Base-by-base conservation (phyloP, 1,284 basidiomycete genomes). In the Mrakiaceae sp. region DNA sequence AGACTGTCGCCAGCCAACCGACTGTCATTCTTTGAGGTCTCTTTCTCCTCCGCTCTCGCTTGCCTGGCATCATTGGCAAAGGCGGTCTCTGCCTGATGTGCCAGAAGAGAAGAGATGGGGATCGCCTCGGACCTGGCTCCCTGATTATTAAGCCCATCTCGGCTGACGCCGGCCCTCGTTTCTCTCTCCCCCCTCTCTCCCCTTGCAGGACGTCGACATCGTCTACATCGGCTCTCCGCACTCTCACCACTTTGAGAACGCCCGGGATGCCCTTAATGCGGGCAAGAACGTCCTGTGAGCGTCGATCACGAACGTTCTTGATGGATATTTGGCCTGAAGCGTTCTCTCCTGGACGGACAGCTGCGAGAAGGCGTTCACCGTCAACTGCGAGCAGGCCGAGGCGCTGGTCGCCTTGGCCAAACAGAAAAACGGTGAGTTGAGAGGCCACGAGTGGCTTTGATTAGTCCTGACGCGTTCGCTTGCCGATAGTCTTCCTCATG, bases 241-340 rank as follows among this genome's bases (percentile, higher is more conserved):
- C 58, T 66, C 58, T 53, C 49, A 59, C 56, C 66, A 62, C 43
- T 56, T 49, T 40, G 40, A 80, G 64, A 88, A 90, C 70, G 83
- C 87, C 0, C 79, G 87, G 67, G 84, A 84, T 58, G 87, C 87
- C 9, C 82, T 94, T 67, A 81, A 83, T 64, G 87, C 87, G 1
- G 86, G 85, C 61, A 96, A 95, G 75, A 83, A 92, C 74, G 87
- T 95, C 39, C 83, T 92, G 39, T 57, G 55, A 27, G 27, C 27
- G 27, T 27, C 27, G 27, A 27, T 27, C 27, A 27, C 27, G 27
- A 27, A 1, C 27, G 27, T 27, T 27, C 27, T 27, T 27, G 27
- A 27, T 27, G 27, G 27, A 27, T 27, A 27, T 27, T 27, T 27
- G 27, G 27, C 27, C 27, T 27, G 27, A 27, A 27, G 27, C 27